A percentile compares a stretch with the other conserved stretches of the same genome.
Evolutionary conservation across 208 protist genomes (phyloP).

Genomic region (Acanthamoeba sp.): DNA sequence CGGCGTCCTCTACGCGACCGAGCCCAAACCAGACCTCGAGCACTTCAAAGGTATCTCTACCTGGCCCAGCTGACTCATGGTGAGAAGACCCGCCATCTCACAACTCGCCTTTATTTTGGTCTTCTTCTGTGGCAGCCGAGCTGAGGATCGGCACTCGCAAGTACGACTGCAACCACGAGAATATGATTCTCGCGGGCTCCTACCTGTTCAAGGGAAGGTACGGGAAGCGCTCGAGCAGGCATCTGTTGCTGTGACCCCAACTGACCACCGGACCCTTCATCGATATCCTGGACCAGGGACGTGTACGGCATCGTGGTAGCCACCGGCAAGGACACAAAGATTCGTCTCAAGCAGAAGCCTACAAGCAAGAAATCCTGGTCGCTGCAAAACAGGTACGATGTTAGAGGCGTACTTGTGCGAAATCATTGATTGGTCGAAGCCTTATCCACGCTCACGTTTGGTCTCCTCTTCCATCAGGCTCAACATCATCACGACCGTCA

Average conservation of each 20-base stretch:
- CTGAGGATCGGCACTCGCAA: constrained; percentile 35
- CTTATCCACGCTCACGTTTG: neutral
- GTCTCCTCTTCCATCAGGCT: neutral
- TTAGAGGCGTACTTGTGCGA: neutral
- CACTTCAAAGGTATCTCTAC: constrained; percentile 63
- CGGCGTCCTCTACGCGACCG: constrained; percentile 63
- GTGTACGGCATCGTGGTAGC: constrained; percentile 72
- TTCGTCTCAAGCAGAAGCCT: constrained; percentile 72
- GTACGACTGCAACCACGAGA: constrained; percentile 73
- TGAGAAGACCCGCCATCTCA: neutral
- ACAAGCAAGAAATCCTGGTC: constrained; percentile 68
- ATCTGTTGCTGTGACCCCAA: no score
- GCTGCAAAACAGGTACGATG: constrained; percentile 70
- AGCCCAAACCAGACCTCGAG: constrained; percentile 64
- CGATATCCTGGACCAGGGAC: neutral
- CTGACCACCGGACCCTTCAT: neutral
- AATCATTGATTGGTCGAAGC: neutral
- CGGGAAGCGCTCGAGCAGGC: no score
- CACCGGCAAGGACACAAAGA: constrained; percentile 75
- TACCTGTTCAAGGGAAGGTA: constrained; percentile 73
- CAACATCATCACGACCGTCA: constrained; percentile 74
- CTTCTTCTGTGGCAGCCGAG: constrained; percentile 5
- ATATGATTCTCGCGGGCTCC: constrained; percentile 61
- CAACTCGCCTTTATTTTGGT: neutral
- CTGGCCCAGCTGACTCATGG: neutral